Conservation (phyloP, 108 stramenopile genomes). For the Tribonema minus region DNA sequence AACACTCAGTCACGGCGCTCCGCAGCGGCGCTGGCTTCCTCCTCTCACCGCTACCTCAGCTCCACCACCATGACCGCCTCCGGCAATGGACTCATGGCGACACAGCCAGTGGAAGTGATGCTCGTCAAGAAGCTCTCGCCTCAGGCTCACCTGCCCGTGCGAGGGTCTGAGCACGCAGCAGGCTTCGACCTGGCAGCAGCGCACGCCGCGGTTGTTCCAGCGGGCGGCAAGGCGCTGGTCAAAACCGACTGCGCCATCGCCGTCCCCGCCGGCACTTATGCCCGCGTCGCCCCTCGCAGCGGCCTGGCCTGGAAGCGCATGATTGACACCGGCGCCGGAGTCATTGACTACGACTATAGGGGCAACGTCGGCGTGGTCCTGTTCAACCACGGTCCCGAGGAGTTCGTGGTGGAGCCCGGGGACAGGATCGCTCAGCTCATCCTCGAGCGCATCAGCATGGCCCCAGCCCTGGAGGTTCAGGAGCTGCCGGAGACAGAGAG, state of each 20-base stretch:
- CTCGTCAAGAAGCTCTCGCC: constrained; percentile 31
- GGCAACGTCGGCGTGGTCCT: constrained; percentile 94
- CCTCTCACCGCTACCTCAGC: too few species aligned
- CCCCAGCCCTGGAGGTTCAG: constrained; percentile 69
- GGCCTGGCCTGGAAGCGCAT: constrained; percentile 91
- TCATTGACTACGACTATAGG: constrained; percentile 95
- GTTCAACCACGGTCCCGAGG: constrained; percentile 86
- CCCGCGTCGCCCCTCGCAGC: constrained; percentile 70
- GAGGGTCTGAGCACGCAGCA: constrained; percentile 45
- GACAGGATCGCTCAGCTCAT: constrained; percentile 98
- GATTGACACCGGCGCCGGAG: constrained; percentile 95
- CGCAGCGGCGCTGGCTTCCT: too few species aligned
- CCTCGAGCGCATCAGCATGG: constrained; percentile 84
- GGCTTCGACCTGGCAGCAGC: constrained; percentile 45
- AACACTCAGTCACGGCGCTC: too few species aligned
- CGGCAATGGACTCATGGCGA: too few species aligned
- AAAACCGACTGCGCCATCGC: constrained; percentile 86
- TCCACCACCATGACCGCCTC: too few species aligned
- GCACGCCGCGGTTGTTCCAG: constrained; percentile 54
- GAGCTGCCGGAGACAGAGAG: constrained; percentile 46
- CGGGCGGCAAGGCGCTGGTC: constrained; percentile 77
- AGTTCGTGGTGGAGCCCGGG: constrained; percentile 75
- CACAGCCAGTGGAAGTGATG: constrained; percentile 30
- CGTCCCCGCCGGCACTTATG: constrained; percentile 88
- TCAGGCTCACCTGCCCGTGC: constrained; percentile 36